These are phyloP conservation scores for Thalassiosira hispida DNA, from an alignment of 352 stramenopile genomes.

Conservation along the genomic window DNA sequence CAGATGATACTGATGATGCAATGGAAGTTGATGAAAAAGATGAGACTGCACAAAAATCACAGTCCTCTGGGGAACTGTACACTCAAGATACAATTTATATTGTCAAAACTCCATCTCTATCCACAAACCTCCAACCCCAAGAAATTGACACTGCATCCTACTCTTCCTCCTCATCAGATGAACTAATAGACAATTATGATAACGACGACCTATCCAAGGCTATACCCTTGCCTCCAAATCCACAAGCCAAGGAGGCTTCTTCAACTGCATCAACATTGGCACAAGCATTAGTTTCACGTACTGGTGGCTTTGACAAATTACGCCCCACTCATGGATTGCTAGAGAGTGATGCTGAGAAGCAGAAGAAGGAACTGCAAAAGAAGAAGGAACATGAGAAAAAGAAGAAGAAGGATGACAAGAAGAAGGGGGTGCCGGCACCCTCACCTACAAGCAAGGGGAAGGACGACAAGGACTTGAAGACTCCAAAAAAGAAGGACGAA, in stretches of 20 bases:
- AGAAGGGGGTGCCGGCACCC: constrained; percentile 1
- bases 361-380: constrained; percentile 21
- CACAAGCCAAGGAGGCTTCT: constrained; percentile 15
- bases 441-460: neutral
- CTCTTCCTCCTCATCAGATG: neutral
- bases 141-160: neutral
- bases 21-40: constrained; percentile 29
- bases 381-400: constrained; percentile 19
- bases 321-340: constrained; percentile 36
- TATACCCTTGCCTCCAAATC: neutral
- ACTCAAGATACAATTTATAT: constrained; percentile 37
- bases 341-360: constrained; percentile 21
- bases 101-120: constrained; percentile 11
- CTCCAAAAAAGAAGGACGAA: too few species aligned
- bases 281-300: constrained; percentile 38
- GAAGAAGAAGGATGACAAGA: constrained; percentile 18
- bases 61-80: neutral
- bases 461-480: neutral
- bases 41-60: neutral
- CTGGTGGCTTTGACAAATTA: constrained; percentile 36
- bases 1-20: neutral
- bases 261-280: constrained; percentile 32
- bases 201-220: neutral
- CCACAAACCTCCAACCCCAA: neutral
- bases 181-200: neutral